These are phyloP conservation scores for Fusarium sp. DNA, from an alignment of 2,329 filamentous ascomycete genomes.

Conservation along the genomic window DNA sequence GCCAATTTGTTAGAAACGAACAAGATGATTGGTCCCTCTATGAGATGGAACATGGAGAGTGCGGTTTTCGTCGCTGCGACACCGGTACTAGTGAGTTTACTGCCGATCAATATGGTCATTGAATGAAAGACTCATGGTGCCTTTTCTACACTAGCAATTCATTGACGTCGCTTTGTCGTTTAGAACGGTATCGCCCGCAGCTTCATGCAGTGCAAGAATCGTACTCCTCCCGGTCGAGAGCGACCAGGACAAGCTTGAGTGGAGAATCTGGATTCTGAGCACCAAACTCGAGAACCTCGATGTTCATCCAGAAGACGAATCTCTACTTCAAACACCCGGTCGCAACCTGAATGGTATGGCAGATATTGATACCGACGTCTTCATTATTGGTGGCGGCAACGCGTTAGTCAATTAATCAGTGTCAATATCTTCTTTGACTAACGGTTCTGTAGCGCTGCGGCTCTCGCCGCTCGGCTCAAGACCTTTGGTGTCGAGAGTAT, in stretches of 20 bases:
- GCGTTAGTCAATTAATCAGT: background rate
- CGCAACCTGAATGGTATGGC: background rate
- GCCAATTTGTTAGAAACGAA: background rate
- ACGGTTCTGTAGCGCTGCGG: background rate
- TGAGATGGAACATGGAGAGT: slow-evolving; percentile 11
- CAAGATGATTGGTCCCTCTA: background rate
- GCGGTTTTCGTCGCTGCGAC: slow-evolving; percentile 18
- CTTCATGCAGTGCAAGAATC: slow-evolving; percentile 3
- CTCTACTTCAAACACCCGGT: background rate
- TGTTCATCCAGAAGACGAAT: slow-evolving; percentile 3
- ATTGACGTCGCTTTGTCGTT: slow-evolving; percentile 12
- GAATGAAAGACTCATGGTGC: background rate
- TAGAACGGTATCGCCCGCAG: background rate
- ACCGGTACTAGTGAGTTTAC: slow-evolving; percentile 6
- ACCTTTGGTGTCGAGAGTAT: slow-evolving; percentile 14
- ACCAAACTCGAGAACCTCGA: slow-evolving; percentile 22
- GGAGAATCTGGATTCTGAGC: slow-evolving; percentile 35
- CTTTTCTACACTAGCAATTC: slow-evolving; percentile 8
- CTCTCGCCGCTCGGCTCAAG: slow-evolving; percentile 29
- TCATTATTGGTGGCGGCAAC: slow-evolving; percentile 33
- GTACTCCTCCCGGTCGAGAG: slow-evolving; percentile 8
- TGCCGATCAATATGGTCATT: fast-evolving
- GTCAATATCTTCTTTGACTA: fast-evolving
- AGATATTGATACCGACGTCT: background rate
- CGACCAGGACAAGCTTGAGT: background rate